These are phyloP conservation scores for Myxozyma vanderwaltii DNA, from an alignment of 805 yeast species.

Conservation along the genomic window DNA sequence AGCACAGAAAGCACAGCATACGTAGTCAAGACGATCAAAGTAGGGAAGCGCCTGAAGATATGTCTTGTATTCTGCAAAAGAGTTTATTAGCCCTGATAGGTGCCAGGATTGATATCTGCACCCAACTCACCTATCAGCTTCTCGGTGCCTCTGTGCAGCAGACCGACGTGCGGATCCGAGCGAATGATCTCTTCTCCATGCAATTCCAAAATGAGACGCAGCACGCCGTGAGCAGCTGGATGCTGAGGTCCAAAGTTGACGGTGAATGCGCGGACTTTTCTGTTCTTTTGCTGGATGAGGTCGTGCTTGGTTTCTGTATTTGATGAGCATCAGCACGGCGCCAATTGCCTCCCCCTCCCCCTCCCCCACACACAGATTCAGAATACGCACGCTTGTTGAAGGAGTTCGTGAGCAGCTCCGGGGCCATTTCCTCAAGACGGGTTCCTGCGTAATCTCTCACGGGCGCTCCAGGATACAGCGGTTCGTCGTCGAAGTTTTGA, in stretches of 20 bases:
- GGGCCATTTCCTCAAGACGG: slow-evolving; percentile 19
- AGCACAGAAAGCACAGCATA: slow-evolving; percentile 41
- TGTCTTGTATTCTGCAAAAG: slow-evolving; percentile 66
- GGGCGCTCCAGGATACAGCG: slow-evolving; percentile 12
- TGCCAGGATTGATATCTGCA: too few relatives aligned
- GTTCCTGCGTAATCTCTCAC: slow-evolving; percentile 14
- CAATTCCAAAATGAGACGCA: slow-evolving; percentile 79
- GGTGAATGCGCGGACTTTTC: slow-evolving; percentile 79
- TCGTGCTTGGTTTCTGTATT: slow-evolving; percentile 22
- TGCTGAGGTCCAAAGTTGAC: slow-evolving; percentile 92
- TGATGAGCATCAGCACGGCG: too few relatives aligned
- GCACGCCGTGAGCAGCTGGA: slow-evolving; percentile 93
- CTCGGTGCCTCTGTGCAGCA: slow-evolving; percentile 86
- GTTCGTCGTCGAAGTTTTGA: background rate
- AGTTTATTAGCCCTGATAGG: too few relatives aligned
- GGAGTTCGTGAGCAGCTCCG: slow-evolving; percentile 12
- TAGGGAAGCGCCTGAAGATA: slow-evolving; percentile 87
- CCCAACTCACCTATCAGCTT: slow-evolving; percentile 63
- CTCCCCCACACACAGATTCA: background rate
- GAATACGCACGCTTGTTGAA: slow-evolving; percentile 25
- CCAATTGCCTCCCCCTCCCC: background rate
- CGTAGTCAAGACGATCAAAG: slow-evolving; percentile 85
- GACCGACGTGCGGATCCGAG: slow-evolving; percentile 86
- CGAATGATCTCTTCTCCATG: slow-evolving; percentile 88
- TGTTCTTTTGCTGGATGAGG: slow-evolving; percentile 33